Base-by-base conservation (phyloP, 176 grass and related monocot genomes). In the Phoenix roebelenii region DNA sequence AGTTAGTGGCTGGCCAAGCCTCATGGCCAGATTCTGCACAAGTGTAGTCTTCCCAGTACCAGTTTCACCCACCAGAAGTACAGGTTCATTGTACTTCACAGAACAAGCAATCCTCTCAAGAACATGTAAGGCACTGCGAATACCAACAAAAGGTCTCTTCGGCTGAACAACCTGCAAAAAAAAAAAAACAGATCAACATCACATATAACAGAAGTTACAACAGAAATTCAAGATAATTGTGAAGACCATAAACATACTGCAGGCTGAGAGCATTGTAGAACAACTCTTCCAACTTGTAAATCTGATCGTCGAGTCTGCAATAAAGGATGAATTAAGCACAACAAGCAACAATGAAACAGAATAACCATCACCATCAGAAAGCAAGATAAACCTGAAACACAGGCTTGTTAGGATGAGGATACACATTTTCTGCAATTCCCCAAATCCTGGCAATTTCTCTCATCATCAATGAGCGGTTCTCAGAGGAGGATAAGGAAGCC, bases 1-100 rank as follows among this genome's bases (percentile, higher is more conserved):
- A 64, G 83, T 96, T 59, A 96, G 60, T 7, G 74, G 68, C 32
- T 72, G 86, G 74, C 82, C 80, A 68, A 96, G 83, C 86, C 83
- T 85, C 22, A 83, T 55, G 52, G 86, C 91, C 64, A 90, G 80
- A 77, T 87, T 87, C 75, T 96, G 91, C 60, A 96, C 83, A 9
- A 79, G 52, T n/a, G 91, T 96, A 23, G 91, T 96, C 76, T 96
- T 96, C 66, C 91, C 91, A 7, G 91, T 96, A 44, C 91, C 91
- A 55, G 91, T 96, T 90, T 96, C 91, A 59, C 91, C 91, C 74
- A 96, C 91, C 15, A 96, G 83, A 84, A 96, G 91, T 77, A 90
- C 78, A 39, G 91, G 83, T 75, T 96, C 86, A 7, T 90, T 96
- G 68, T 74, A 76, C 61, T 87, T 90, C 67, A 96, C 68, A 60